These are phyloP conservation scores for Carex kokanica DNA, from an alignment of 176 grass and related monocot species.

Conservation along the genomic window DNA sequence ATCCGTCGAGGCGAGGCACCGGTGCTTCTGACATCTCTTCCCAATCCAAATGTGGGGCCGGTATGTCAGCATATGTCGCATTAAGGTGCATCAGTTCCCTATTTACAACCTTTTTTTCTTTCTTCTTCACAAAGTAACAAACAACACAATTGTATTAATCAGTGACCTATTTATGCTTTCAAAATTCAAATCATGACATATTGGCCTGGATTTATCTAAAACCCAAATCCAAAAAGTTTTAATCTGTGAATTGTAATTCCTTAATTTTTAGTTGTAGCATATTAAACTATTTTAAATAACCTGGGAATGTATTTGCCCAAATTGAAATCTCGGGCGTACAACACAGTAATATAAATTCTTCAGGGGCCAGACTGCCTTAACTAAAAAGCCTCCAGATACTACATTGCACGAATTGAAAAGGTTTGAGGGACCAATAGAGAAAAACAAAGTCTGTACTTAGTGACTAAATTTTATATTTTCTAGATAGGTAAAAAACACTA, in stretches of 20 bases:
- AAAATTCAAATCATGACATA: not conserved
- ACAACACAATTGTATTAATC: not conserved
- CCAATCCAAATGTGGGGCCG: constrained; percentile 54
- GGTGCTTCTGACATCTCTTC: constrained; percentile 76
- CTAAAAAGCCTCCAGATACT: not conserved
- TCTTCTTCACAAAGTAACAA: constrained; percentile 20
- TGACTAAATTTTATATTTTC: too few species aligned
- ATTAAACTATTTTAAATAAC: not conserved
- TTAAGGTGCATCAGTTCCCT: constrained; percentile 36
- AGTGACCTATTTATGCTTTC: not conserved
- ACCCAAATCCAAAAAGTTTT: not conserved
- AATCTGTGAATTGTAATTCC: not conserved
- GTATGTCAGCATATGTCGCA: constrained; percentile 67
- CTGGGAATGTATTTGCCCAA: too few species aligned
- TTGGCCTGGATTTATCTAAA: not conserved
- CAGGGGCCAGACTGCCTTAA: too few species aligned
- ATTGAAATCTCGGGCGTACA: too few species aligned
- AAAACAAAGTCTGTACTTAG: too few species aligned
- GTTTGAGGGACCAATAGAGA: too few species aligned
- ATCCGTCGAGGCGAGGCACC: constrained; percentile 73
- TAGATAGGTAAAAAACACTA: too few species aligned
- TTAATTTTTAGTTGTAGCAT: not conserved
- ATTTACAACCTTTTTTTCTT: constrained; percentile 23
- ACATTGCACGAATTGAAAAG: too few species aligned
- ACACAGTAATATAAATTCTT: too few species aligned